Evolutionary conservation across 805 yeast species (phyloP).

Genomic region (Metschnikowia lunata): DNA sequence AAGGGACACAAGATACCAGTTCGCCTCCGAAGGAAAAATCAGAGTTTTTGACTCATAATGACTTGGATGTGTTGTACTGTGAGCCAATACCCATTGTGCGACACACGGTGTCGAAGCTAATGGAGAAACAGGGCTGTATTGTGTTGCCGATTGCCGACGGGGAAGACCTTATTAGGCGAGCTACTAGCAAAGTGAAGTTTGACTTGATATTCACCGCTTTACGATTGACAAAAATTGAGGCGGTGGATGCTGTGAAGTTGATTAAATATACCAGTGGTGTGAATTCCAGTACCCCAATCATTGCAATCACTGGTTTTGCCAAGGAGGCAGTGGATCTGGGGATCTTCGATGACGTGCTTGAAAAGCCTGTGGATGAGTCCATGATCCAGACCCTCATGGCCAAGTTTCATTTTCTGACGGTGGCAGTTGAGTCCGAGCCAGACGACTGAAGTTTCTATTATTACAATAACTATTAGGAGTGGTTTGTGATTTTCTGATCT

Average conservation of each 20-base stretch:
- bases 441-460: slow-evolving; percentile 3
- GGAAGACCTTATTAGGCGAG: slow-evolving; percentile 75
- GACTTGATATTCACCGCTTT: slow-evolving; percentile 79
- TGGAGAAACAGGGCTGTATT: slow-evolving; percentile 71
- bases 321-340: slow-evolving; percentile 57
- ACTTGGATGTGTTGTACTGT: slow-evolving; percentile 71
- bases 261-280: slow-evolving; percentile 70
- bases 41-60: slow-evolving; percentile 11
- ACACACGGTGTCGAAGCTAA: slow-evolving; percentile 56
- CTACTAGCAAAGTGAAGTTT: slow-evolving; percentile 78
- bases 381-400: slow-evolving; percentile 10
- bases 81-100: slow-evolving; percentile 84
- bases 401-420: slow-evolving; percentile 11
- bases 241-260: slow-evolving; percentile 72
- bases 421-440: slow-evolving; percentile 16
- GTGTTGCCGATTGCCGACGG: slow-evolving; percentile 76
- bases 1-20: slow-evolving; percentile 6
- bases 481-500: neutral
- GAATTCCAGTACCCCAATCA: slow-evolving; percentile 73
- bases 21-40: slow-evolving; percentile 4
- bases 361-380: slow-evolving; percentile 53
- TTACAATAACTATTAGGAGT: neutral
- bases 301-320: slow-evolving; percentile 69
- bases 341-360: slow-evolving; percentile 64
- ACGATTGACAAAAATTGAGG: slow-evolving; percentile 60